These are phyloP conservation scores for Pyrrhoderma noxium DNA, from an alignment of 1,284 basidiomycete species.

Conservation along the genomic window DNA sequence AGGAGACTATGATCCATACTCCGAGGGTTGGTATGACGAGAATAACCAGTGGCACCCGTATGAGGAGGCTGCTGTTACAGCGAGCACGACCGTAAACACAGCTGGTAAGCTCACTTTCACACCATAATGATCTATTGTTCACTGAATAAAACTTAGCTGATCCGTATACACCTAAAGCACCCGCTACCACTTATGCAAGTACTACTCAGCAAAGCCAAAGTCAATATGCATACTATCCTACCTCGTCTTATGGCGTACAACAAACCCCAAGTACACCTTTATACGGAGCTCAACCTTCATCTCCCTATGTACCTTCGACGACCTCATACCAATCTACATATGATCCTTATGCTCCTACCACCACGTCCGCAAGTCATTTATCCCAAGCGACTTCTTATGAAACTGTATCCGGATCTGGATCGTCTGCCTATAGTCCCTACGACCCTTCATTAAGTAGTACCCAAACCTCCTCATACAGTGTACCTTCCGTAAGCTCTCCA, in stretches of 20 bases:
- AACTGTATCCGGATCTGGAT: constrained; percentile 8
- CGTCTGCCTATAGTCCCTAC: constrained; percentile 27
- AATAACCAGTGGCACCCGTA: constrained; percentile 24
- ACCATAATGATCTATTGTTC: not conserved
- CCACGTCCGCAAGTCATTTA: constrained; percentile 17
- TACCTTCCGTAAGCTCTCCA: constrained; percentile 21
- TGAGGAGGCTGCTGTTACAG: constrained; percentile 19
- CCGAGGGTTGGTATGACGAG: constrained; percentile 26
- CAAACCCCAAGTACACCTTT: not conserved
- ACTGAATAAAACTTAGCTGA: not conserved
- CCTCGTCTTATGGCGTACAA: constrained; percentile 1
- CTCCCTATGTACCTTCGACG: constrained; percentile 2
- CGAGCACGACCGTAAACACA: constrained; percentile 11
- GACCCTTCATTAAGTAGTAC: constrained; percentile 24
- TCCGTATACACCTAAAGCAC: not conserved
- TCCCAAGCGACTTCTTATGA: not conserved
- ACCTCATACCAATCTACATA: constrained; percentile 5
- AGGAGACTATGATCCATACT: constrained; percentile 22
- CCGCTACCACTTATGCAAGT: not conserved
- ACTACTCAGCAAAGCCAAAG: not conserved
- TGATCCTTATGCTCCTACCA: constrained; percentile 14
- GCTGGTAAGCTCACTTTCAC: not conserved
- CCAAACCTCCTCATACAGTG: constrained; percentile 21
- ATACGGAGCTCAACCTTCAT: constrained; percentile 2
- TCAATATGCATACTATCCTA: not conserved